These are phyloP conservation scores for Globisporangium cylindrosporum DNA, from an alignment of 352 stramenopile species.

Conservation along the genomic window DNA sequence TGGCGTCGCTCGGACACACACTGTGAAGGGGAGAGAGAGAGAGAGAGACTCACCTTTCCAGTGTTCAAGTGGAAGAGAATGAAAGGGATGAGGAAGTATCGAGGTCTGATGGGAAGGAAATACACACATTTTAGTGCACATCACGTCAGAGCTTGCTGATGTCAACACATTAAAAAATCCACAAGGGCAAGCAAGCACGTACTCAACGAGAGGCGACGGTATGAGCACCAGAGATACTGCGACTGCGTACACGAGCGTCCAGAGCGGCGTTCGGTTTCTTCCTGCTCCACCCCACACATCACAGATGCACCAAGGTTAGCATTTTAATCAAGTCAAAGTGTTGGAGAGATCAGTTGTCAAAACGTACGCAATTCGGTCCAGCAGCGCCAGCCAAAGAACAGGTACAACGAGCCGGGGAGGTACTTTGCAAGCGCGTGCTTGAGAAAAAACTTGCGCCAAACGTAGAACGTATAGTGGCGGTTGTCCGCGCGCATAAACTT, in stretches of 20 bases:
- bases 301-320: neutral
- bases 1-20: neutral
- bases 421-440: slow-evolving; percentile 73
- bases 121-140: neutral
- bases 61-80: slow-evolving; percentile 78
- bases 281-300: slow-evolving; percentile 23
- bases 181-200: slow-evolving; percentile 19
- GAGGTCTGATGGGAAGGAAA: slow-evolving; percentile 41
- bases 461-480: slow-evolving; percentile 91
- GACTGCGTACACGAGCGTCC: slow-evolving; percentile 68
- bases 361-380: slow-evolving; percentile 64
- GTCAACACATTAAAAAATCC: too few relatives aligned
- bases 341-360: neutral
- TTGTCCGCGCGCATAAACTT: slow-evolving; percentile 92
- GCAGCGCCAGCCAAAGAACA: slow-evolving; percentile 62
- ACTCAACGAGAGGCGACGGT: slow-evolving; percentile 88
- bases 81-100: slow-evolving; percentile 82
- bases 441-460: slow-evolving; percentile 87
- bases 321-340: neutral
- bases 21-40: neutral
- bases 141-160: slow-evolving; percentile 7
- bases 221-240: slow-evolving; percentile 81
- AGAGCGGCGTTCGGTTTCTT: slow-evolving; percentile 58
- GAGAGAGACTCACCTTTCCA: slow-evolving; percentile 41
- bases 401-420: slow-evolving; percentile 50